Conservation (phyloP, 192 early-diverging fungal species). For the Kickxella alabastrina region DNA sequence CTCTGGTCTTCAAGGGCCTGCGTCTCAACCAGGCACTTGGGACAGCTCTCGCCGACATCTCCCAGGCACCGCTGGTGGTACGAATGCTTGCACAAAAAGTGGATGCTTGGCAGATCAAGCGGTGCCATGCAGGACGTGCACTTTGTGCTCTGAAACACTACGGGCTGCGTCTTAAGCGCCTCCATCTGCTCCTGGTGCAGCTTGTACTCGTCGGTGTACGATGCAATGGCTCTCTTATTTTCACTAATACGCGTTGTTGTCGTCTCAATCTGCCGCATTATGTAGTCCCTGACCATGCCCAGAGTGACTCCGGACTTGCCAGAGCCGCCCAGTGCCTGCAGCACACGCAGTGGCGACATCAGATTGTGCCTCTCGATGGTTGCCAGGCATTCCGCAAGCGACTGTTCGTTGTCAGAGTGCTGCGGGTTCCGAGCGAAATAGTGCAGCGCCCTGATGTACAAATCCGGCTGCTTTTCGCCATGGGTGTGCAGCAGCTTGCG, state of each 20-base stretch:
- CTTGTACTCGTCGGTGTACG: constrained; percentile 77
- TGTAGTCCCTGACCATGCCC: constrained; percentile 81
- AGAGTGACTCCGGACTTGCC: constrained; percentile 73
- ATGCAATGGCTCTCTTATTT: constrained; percentile 65
- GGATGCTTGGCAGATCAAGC: constrained; percentile 86
- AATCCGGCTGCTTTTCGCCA: constrained; percentile 63
- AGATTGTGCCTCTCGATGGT: constrained; percentile 84
- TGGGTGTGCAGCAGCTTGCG: constrained; percentile 60
- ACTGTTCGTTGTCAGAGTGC: constrained; percentile 56
- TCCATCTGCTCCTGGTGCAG: constrained; percentile 74
- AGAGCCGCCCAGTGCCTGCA: constrained; percentile 68
- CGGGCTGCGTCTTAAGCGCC: constrained; percentile 68
- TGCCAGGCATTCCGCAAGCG: constrained; percentile 63
- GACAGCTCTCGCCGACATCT: constrained; percentile 54
- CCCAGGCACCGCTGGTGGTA: constrained; percentile 86
- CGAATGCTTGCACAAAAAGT: constrained; percentile 93
- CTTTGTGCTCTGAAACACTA: constrained; percentile 76
- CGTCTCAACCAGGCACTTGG: constrained; percentile 82
- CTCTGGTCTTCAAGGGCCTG: constrained; percentile 78
- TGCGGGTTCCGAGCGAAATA: constrained; percentile 71
- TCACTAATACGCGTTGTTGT: constrained; percentile 65
- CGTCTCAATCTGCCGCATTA: constrained; percentile 70
- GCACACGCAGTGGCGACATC: constrained; percentile 83
- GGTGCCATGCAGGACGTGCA: constrained; percentile 66
- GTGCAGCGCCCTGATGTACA: constrained; percentile 66